Base-by-base conservation (phyloP, 192 early-diverging fungal species). In the Pecoramyces ruminantium region DNA sequence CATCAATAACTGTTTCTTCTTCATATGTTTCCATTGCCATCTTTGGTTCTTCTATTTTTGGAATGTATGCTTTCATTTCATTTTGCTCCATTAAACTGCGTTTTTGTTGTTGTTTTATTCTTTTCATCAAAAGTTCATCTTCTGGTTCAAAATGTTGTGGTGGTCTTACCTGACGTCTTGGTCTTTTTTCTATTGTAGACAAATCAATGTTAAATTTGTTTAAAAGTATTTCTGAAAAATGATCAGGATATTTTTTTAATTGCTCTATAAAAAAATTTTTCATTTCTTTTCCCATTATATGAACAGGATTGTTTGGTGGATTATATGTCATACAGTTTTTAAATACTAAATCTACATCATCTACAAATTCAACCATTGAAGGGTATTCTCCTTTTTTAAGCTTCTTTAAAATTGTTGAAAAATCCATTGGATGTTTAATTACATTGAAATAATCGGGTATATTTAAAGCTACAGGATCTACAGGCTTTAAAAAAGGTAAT, bases 361-460 rank as follows among this genome's bases (percentile, higher is more conserved):
- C 87, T 81, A 92, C 91, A 81, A 94, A 95, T 77, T 93, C 92
- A 18, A 90, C 88, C 13, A 88, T 84, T 30, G 82, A 83, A 17
- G 82, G 78, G 83, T 97, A 97, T 21, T 87, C 85, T 9, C 89
- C 90, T 42, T 83, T 78, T 67, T 94, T 92, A 12, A 96, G 86
- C 85, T 92, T 92, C 78, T 84, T 83, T 82, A 88, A 86, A 17
- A 97, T 92, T 0, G 96, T 97, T 29, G 88, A 87, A 42, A 97
- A 83, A 83, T 97, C 96, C 94, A 97, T 97, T 13, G 96, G 96
- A 79, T 92, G 81, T 80, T 94, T 95, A 86, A 97, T 89, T 29
- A 98, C 88, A 6, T 86, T 86, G 30, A 90, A 89, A 86, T 99
- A 99, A 80, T 92, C 90, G 21, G 96, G 97, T 77, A 98, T 94